Evolutionary conservation across 192 early-diverging fungal genomes (phyloP), one percentile per base, ranked within the genome.

Genomic region (Obelidium mucronatum): DNA sequence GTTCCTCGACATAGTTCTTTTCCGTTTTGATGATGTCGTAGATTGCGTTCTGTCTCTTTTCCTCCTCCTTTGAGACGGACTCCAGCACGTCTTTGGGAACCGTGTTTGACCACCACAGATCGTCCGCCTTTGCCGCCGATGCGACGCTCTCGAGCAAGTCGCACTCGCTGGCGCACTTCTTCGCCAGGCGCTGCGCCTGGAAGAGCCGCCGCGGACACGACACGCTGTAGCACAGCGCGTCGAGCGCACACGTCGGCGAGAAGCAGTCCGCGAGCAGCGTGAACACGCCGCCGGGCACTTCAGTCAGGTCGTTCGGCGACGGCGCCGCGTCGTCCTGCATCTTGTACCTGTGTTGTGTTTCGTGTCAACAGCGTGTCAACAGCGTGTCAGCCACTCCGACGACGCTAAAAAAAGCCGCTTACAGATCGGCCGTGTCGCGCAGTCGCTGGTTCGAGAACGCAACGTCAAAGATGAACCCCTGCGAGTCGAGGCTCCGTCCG

Each of bases 381-480:
- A 19, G n/a, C n/a, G n/a, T n/a, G n/a, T n/a, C n/a, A n/a, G n/a
- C n/a, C n/a, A n/a, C n/a, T n/a, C n/a, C n/a, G n/a, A n/a, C n/a
- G n/a, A n/a, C n/a, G n/a, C n/a, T n/a, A 48, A 15, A 48, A 48
- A 19, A 48, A 0, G 44, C 11, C 8, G 44, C 11, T 48, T 48
- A 98, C 22, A 98, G 74, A 72, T 96, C 95, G 60, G 90, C 82
- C 13, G 86, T 74, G 56, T 91, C 92, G 75, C 97, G 95, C n/a
- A 94, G 91, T 60, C 98, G 88, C 4, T 93, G 86, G 81, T 94
- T 92, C 48, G 91, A 91, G 79, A 93, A 96, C 5, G 85, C 91
- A 17, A 97, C 95, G 80, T 98, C 95, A 78, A 96, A 93, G 82
- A 98, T 95, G 68, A 97, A 90, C 42, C 88, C 89, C 82, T 98